Conservation (phyloP, 106 monocot species). For the Platanthera zijinensis region DNA sequence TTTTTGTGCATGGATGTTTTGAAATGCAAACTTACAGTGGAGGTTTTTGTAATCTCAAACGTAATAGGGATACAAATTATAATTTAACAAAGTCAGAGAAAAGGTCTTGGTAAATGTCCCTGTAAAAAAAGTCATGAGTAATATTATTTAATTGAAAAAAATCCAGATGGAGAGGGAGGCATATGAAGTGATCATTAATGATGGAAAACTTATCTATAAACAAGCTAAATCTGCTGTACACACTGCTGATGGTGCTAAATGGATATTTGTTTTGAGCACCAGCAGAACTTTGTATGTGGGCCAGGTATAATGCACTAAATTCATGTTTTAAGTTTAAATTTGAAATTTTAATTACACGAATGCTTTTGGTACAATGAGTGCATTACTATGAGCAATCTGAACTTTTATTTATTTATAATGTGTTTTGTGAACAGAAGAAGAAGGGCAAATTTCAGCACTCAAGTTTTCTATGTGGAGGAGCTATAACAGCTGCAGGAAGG, state of each 20-base stretch:
- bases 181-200: conserved; percentile 56
- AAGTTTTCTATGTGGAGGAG: conserved; percentile 60
- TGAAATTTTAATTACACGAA: neutral
- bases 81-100: no score
- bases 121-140: neutral
- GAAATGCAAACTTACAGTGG: no score
- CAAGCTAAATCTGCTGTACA: conserved; percentile 30
- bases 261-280: conserved; percentile 90
- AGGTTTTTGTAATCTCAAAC: no score
- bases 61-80: no score
- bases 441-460: conserved; percentile 73
- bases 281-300: conserved; percentile 59
- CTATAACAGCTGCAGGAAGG: conserved; percentile 57
- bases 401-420: neutral
- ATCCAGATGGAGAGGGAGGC: conserved; percentile 71
- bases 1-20: no score
- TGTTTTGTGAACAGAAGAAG: conserved; percentile 36
- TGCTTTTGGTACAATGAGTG: neutral
- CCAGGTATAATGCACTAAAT: conserved; percentile 27
- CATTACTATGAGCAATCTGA: neutral
- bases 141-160: neutral
- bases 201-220: conserved; percentile 57
- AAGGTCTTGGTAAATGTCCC: no score
- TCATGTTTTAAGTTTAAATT: neutral
- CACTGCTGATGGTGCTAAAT: conserved; percentile 66